A percentile compares a stretch with the other conserved stretches of the same genome.
Evolutionary conservation across 495 filamentous ascomycete genomes (phyloP).

Genomic region (Neurospora discreta): DNA sequence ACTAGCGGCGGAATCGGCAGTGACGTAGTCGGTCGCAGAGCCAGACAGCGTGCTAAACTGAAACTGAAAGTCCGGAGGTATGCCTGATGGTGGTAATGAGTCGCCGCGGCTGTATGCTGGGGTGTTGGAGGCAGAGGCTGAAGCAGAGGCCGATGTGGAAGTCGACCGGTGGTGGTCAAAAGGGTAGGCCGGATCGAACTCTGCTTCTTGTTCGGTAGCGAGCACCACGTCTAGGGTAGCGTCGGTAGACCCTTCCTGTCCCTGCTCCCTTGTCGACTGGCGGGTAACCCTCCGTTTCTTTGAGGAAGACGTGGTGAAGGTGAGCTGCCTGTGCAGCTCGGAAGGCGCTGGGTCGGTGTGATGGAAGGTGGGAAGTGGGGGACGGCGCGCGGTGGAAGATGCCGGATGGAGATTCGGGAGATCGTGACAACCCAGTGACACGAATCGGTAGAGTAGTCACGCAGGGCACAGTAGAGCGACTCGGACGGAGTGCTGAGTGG

Average conservation of each 20-base stretch:
- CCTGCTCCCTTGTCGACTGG: constrained; percentile 31
- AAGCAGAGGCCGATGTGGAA: constrained; percentile 24
- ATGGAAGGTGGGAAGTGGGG: constrained; percentile 3
- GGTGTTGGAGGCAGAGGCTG: constrained; percentile 27
- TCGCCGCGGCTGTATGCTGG: constrained; percentile 54
- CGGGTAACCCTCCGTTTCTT: constrained; percentile 81
- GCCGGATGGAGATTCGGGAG: neutral
- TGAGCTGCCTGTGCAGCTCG: constrained; percentile 58
- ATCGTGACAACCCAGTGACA: neutral
- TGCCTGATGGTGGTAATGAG: constrained; percentile 36
- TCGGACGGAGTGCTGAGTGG: neutral
- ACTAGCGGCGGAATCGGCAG: constrained; percentile 41
- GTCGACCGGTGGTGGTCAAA: constrained; percentile 17
- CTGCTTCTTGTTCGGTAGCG: constrained; percentile 37
- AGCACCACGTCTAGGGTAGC: constrained; percentile 34
- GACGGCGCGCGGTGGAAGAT: constrained; percentile 7
- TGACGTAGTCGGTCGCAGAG: constrained; percentile 37
- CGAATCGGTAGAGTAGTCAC: neutral
- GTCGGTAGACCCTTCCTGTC: constrained; percentile 17
- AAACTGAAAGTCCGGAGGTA: constrained; percentile 39
- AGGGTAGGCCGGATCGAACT: constrained; percentile 4
- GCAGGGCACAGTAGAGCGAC: neutral
- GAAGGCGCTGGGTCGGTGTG: constrained; percentile 12
- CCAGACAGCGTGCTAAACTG: constrained; percentile 28
- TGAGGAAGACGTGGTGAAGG: constrained; percentile 76